Base-by-base conservation (phyloP, 371 early-diverging fungal species). In the Thermomucor indicae-seudaticae region DNA sequence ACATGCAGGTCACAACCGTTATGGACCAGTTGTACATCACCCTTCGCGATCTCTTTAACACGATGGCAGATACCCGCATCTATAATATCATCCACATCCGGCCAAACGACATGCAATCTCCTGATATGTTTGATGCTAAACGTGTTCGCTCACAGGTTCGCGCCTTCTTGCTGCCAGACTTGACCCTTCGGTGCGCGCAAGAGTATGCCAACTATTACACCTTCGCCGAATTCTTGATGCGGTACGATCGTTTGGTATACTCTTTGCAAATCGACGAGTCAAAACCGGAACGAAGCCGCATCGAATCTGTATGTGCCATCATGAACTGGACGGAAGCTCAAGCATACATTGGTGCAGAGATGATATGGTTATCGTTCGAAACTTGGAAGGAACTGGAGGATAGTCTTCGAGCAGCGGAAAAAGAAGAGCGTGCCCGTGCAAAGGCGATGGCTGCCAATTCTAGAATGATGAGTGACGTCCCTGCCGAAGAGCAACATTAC, bases 21-120 rank as follows among this genome's bases (percentile, higher is more conserved):
- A 56, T 84, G 39, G 80, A 81, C 38, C 86, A 90, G 37, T 63
- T 91, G 7, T 75, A 79, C 55, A 66, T 66, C 43, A 83, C 88
- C 0, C 56, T 91, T 1, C 78, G 81, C 23, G 87, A 90, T 52
- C 55, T 92, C 11, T 76, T 84, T 35, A 71, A 70, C 19, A 83
- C 89, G 3, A 79, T 89, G 51, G 66, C 76, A 14, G 90, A 90
- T 48, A 91, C 96, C 0, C 82, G 85, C 38, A 73, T 90, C 14
- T 96, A 95, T 89, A 89, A 89, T 55, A 65, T 95, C 44, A 74
- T 91, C 60, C 91, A 91, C 67, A 70, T 97, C 46, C 79, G 84
- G 37, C 88, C 91, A 4, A 86, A 89, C 48, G 88, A 88, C 62
- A 70, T 79, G 12, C 79, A 81, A 53, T 67, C 79, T 52, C 64